Percentiles rank a stretch among this genome's conserved stretches.
phyloP scores from a whole-genome alignment of 129 eudicot genomes.

The sunflower (Helianthus annuus) region HanXRQr2.0-SUNRISE NC_035448.2:76406661-76407160 shows the following conservation, averaged over 20 bases:
- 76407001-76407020: not conserved
- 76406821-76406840: no score
- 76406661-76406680: no score
- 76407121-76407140: not conserved
- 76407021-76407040: not conserved
- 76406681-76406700: no score
- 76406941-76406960: not conserved
- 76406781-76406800: no score
- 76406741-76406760: no score
- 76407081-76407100: slow-evolving; percentile 2
- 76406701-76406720: no score
- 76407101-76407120: not conserved
- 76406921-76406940: not conserved
- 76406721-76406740: no score
- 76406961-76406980: not conserved
- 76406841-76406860: no score
- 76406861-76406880: not conserved
- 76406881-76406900: not conserved
- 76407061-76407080: not conserved
- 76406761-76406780: no score
- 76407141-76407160: no score
- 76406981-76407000: slow-evolving; percentile 12
- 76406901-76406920: slow-evolving; percentile 3
- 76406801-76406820: no score
- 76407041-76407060: not conserved